Conservation (phyloP, 805 yeast genomes). For the Yueomyces sp. region DNA sequence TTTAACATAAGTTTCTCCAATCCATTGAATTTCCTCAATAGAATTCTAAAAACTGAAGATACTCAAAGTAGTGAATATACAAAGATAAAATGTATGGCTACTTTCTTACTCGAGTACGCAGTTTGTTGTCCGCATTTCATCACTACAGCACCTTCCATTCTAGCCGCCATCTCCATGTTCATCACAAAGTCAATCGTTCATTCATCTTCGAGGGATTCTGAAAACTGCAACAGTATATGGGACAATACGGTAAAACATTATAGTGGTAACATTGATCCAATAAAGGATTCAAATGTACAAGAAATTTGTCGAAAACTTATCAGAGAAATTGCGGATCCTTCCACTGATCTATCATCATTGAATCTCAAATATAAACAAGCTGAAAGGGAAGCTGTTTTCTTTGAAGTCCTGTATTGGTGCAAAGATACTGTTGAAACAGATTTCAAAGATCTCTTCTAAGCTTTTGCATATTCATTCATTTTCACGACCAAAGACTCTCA, state of each 20-base stretch:
- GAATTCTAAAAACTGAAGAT: slow-evolving; percentile 80
- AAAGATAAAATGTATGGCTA: slow-evolving; percentile 42
- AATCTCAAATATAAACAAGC: slow-evolving; percentile 12
- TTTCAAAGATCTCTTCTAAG: no score
- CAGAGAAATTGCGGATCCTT: slow-evolving; percentile 17
- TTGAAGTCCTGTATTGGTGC: slow-evolving; percentile 10
- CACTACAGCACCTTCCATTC: slow-evolving; percentile 56
- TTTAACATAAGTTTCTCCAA: slow-evolving; percentile 76
- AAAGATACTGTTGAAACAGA: not conserved
- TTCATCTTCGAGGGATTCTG: not conserved
- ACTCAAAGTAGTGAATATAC: slow-evolving; percentile 5
- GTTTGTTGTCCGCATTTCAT: slow-evolving; percentile 64
- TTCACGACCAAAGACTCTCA: no score
- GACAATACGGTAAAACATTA: slow-evolving; percentile 12
- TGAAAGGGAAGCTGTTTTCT: slow-evolving; percentile 9
- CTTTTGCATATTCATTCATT: no score
- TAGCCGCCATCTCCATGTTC: slow-evolving; percentile 75
- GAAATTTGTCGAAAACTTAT: slow-evolving; percentile 13
- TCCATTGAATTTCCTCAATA: slow-evolving; percentile 78
- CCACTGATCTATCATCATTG: slow-evolving; percentile 18
- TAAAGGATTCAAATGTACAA: slow-evolving; percentile 12
- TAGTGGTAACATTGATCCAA: slow-evolving; percentile 18
- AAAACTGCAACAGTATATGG: slow-evolving; percentile 7
- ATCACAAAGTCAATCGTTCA: slow-evolving; percentile 24
- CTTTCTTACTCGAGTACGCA: slow-evolving; percentile 64